phyloP scores from a whole-genome alignment of 306 rosid species.

The Cicer bijugum region DNA sequence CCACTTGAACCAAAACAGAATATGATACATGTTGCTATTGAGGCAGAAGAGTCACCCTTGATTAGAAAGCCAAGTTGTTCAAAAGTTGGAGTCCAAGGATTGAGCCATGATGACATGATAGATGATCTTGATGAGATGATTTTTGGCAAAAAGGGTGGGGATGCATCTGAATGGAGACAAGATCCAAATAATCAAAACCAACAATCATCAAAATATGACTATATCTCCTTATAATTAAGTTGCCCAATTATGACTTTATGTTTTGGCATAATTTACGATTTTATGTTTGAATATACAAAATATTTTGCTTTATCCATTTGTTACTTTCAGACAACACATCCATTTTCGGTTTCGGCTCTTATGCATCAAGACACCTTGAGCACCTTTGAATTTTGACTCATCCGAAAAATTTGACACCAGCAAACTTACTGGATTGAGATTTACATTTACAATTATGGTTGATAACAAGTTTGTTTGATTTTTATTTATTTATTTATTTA shows the following conservation, averaged over 20 bases:
- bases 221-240: conserved; percentile 59
- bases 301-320: too few relatives aligned
- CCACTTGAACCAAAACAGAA: conserved; percentile 64
- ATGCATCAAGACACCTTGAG: too few relatives aligned
- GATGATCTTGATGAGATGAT: conserved; percentile 98
- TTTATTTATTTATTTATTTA: too few relatives aligned
- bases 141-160: conserved; percentile 77
- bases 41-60: conserved; percentile 79
- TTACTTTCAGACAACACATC: too few relatives aligned
- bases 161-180: conserved; percentile 51
- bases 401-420: too few relatives aligned
- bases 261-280: too few relatives aligned
- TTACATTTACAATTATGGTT: too few relatives aligned
- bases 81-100: conserved; percentile 37
- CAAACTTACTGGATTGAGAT: too few relatives aligned
- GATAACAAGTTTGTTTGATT: too few relatives aligned
- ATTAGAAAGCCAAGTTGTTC: conserved; percentile 64
- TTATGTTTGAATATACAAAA: too few relatives aligned
- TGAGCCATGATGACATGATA: conserved; percentile 79
- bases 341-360: too few relatives aligned
- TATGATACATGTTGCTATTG: conserved; percentile 70
- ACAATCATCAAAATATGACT: conserved; percentile 65
- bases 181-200: conserved; percentile 60
- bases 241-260: not conserved
- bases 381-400: too few relatives aligned